These are phyloP conservation scores for Corniculantispora saksenae DNA, from an alignment of 2,329 filamentous ascomycete genomes.

Conservation along the genomic window DNA sequence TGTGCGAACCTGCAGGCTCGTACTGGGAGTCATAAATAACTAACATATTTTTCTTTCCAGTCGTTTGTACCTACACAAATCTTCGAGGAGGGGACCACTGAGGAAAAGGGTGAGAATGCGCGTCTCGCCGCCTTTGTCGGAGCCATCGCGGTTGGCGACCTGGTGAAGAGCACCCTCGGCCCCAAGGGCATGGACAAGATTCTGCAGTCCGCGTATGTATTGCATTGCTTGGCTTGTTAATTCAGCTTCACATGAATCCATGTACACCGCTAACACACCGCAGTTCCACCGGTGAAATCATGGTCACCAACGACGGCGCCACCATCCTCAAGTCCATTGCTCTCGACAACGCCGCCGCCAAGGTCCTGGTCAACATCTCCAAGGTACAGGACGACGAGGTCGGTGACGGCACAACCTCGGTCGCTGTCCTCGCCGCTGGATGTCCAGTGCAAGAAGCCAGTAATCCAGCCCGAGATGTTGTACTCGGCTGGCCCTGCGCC, in stretches of 20 bases:
- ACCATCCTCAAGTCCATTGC: slow-evolving; percentile 98
- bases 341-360: slow-evolving; percentile 95
- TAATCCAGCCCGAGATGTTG: slow-evolving; percentile 49
- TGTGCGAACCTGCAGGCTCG: not conserved
- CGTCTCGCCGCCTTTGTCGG: slow-evolving; percentile 97
- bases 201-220: slow-evolving; percentile 82
- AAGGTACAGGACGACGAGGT: slow-evolving; percentile 99
- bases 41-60: slow-evolving; percentile 29
- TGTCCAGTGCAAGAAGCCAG: slow-evolving; percentile 51
- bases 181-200: slow-evolving; percentile 99
- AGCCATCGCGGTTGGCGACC: slow-evolving; percentile 93
- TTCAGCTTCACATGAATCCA: slow-evolving; percentile 13
- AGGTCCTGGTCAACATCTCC: slow-evolving; percentile 98
- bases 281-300: slow-evolving; percentile 92
- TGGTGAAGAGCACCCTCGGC: slow-evolving; percentile 95
- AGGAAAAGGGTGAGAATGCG: slow-evolving; percentile 99
- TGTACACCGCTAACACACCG: slow-evolving; percentile 25
- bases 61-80: slow-evolving; percentile 92
- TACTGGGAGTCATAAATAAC: not conserved
- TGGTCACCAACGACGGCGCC: slow-evolving; percentile 98
- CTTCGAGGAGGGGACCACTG: slow-evolving; percentile 93
- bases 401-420: slow-evolving; percentile 97
- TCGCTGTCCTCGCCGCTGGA: slow-evolving; percentile 91
- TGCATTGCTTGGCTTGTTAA: slow-evolving; percentile 16
- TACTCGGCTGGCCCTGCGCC: slow-evolving; percentile 35